phyloP scores from a whole-genome alignment of 495 filamentous ascomycete genomes.

The Friedmanniomyces endolithicus region DNA sequence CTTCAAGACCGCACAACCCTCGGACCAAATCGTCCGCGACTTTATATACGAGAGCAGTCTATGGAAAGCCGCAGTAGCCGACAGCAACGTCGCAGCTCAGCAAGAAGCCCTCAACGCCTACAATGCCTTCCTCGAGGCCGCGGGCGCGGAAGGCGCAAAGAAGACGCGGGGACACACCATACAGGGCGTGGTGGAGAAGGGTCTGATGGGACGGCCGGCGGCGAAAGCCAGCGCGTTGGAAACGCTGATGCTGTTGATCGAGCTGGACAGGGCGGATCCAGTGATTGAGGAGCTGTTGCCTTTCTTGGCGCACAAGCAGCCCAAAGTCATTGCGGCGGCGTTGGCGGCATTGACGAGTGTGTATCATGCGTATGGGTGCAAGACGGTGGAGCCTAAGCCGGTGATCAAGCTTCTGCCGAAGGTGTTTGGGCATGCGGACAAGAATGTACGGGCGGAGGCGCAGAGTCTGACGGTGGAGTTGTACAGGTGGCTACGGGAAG shows the following conservation, averaged over 20 bases:
- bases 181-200: constrained; percentile 77
- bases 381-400: constrained; percentile 90
- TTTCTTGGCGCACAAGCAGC: constrained; percentile 75
- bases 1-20: constrained; percentile 76
- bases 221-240: constrained; percentile 81
- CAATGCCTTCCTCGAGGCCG: constrained; percentile 21
- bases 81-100: constrained; percentile 96
- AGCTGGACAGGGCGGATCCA: constrained; percentile 74
- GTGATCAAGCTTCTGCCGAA: constrained; percentile 86
- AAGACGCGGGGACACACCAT: constrained; percentile 67
- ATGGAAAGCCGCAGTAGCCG: constrained; percentile 85
- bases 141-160: constrained; percentile 14
- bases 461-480: constrained; percentile 87
- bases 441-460: constrained; percentile 92
- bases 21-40: constrained; percentile 69
- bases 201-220: constrained; percentile 70
- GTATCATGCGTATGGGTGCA: constrained; percentile 87
- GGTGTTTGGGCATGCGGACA: constrained; percentile 90
- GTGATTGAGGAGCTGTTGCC: constrained; percentile 87
- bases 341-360: constrained; percentile 68
- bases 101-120: constrained; percentile 62
- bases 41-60: constrained; percentile 74
- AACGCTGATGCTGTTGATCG: constrained; percentile 76
- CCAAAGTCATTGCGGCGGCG: constrained; percentile 82
- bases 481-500: constrained; percentile 93